Percentiles rank a stretch among this genome's conserved stretches.
Conservation (phyloP, 495 filamentous ascomycete species). For the Aspergillus bridgeri region DNA sequence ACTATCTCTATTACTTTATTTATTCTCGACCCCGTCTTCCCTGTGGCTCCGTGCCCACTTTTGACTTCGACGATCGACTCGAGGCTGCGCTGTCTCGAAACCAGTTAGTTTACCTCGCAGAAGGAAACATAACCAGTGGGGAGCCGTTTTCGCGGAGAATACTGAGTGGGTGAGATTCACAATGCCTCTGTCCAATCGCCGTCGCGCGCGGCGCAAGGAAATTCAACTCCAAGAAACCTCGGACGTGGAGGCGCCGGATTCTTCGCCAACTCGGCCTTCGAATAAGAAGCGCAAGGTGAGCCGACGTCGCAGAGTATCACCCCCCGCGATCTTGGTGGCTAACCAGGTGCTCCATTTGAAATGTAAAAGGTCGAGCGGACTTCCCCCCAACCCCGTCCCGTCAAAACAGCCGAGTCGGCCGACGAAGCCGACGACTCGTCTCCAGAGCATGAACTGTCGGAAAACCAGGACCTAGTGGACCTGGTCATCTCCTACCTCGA, state of each 20-base stretch:
- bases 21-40: neutral
- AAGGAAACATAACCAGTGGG: neutral
- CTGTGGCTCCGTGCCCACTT: too few species aligned
- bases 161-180: slow-evolving; percentile 1
- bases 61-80: neutral
- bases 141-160: neutral
- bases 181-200: slow-evolving; percentile 52
- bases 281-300: slow-evolving; percentile 75
- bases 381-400: slow-evolving; percentile 25
- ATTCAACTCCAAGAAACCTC: slow-evolving; percentile 46
- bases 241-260: slow-evolving; percentile 54
- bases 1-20: neutral
- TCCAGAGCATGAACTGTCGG: slow-evolving; percentile 50
- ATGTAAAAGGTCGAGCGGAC: slow-evolving; percentile 34
- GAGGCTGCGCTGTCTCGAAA: neutral
- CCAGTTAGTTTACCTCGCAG: neutral
- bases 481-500: slow-evolving; percentile 68
- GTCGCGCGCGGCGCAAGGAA: slow-evolving; percentile 51
- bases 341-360: neutral
- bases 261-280: slow-evolving; percentile 67
- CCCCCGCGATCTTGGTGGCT: neutral
- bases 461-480: slow-evolving; percentile 65
- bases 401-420: slow-evolving; percentile 35
- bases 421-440: slow-evolving; percentile 43
- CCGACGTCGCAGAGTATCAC: slow-evolving; percentile 4